Base-by-base conservation (phyloP, 2,329 filamentous ascomycete genomes). In the Myriosclerotinia duriaeana region DNA sequence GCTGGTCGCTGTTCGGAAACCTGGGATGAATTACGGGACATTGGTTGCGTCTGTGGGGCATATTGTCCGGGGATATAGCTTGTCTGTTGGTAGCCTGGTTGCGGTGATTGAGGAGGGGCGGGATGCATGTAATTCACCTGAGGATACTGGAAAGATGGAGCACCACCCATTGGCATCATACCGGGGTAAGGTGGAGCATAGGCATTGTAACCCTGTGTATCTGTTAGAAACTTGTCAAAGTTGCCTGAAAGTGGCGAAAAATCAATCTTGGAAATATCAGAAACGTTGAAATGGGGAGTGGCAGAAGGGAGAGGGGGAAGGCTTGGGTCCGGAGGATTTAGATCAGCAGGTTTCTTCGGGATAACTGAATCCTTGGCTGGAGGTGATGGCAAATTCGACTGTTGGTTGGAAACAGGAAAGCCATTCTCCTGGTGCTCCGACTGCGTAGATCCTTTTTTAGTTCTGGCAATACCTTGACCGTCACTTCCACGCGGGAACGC, bases 11-110 rank as follows among this genome's bases (percentile, higher is more conserved):
- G 73, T 74, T 88, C 85, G n/a, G 91, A 91, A 66, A 90, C 84
- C 78, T 95, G 91, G 2, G 92, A 96, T 2, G 90, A 86, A 68
- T 87, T 93, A 72, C 93, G 89, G 2, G 93, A 95, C 89, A 97
- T 93, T 52, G 81, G 80, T 77, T 89, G 85, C 69, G 81, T 85
- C 72, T 81, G 82, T 70, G 79, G 79, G 58, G 68, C 70, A 68
- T 78, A 78, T 65, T 77, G 76, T n/a, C 73, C 72, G 12, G 75
- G 74, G 30, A 74, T 74, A 61, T 75, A 75, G 56, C 66, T 69
- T 26, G 78, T 78, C 63, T 82, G 81, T 67, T 81, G 80, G 69
- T 79, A 86, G n/a, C 73, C 69, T 63, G 77, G 75, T 62, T 79
- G 78, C 34, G 84, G 83, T 12, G 81, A 81, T 71, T 82, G 81